Conservation (phyloP, 106 monocot genomes). For the Xerophyta viscosa region DNA sequence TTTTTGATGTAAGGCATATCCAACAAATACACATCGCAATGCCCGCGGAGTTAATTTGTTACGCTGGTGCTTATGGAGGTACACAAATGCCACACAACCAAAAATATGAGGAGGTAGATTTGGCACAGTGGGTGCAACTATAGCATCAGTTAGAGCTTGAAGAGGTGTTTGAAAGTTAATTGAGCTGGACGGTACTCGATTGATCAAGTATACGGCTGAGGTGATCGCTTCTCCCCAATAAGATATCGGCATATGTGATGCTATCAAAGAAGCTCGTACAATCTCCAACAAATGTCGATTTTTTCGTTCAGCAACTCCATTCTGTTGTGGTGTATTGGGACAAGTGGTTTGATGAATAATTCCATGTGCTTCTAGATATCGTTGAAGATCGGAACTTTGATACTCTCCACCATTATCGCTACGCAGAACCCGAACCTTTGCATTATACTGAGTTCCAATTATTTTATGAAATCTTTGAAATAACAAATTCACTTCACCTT, state of each 20-base stretch:
- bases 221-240: constrained; percentile 5
- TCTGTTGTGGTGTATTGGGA: too few species aligned
- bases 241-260: not conserved
- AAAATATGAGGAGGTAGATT: not conserved
- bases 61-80: not conserved
- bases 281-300: not conserved
- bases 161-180: not conserved
- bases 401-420: too few species aligned
- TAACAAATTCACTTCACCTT: too few species aligned
- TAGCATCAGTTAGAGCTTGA: not conserved
- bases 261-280: not conserved
- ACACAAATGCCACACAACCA: constrained; percentile 5
- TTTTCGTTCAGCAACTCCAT: not conserved
- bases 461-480: too few species aligned
- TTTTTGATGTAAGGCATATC: not conserved
- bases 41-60: too few species aligned
- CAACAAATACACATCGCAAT: constrained; percentile 1
- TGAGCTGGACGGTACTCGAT: not conserved
- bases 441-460: too few species aligned
- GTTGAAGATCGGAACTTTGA: too few species aligned
- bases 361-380: too few species aligned
- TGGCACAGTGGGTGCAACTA: not conserved
- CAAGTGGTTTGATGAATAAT: too few species aligned
- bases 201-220: not conserved
- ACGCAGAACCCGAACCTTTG: too few species aligned